A percentile compares a stretch with the other conserved stretches of the same genome.
phyloP scores from a whole-genome alignment of 2,329 filamentous ascomycete genomes.

The Fusarium burgessii region DNA sequence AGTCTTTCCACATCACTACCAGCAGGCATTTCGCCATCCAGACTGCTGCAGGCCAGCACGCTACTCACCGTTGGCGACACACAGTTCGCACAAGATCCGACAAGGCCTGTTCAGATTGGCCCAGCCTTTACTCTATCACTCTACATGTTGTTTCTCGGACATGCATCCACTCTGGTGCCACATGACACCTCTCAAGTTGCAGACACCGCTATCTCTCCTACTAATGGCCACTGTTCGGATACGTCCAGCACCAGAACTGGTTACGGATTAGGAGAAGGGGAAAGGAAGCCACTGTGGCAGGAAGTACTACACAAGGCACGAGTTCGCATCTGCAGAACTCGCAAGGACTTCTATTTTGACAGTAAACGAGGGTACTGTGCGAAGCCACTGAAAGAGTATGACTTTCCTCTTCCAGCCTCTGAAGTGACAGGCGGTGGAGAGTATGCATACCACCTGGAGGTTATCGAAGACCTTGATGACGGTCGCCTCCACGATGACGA shows the following conservation, averaged over 20 bases:
- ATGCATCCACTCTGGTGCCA: slow-evolving; percentile 61
- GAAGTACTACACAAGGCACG: slow-evolving; percentile 95
- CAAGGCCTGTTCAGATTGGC: slow-evolving; percentile 80
- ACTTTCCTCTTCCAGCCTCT: neutral
- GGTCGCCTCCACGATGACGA: slow-evolving; percentile 64
- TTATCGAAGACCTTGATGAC: slow-evolving; percentile 82
- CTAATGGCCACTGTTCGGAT: neutral
- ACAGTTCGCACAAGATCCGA: slow-evolving; percentile 77
- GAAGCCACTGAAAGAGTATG: neutral
- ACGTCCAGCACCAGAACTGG: neutral
- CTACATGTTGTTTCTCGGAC: slow-evolving; percentile 94
- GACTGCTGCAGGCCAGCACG: slow-evolving; percentile 91
- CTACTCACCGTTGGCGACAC: slow-evolving; percentile 89
- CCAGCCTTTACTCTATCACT: slow-evolving; percentile 87
- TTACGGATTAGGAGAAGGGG: slow-evolving; percentile 54
- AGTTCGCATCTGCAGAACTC: slow-evolving; percentile 79
- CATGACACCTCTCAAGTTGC: slow-evolving; percentile 4
- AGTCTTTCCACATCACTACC: slow-evolving; percentile 84
- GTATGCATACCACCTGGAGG: slow-evolving; percentile 83
- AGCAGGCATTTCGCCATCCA: slow-evolving; percentile 86
- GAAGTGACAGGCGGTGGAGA: slow-evolving; percentile 35
- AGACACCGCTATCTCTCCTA: neutral
- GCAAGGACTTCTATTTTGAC: slow-evolving; percentile 54
- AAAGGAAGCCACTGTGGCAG: slow-evolving; percentile 84
- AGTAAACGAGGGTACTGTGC: slow-evolving; percentile 32